Evolutionary conservation across 2,329 filamentous ascomycete genomes (phyloP), one percentile per base, ranked within the genome.

Genomic region (Penicillium sp.): DNA sequence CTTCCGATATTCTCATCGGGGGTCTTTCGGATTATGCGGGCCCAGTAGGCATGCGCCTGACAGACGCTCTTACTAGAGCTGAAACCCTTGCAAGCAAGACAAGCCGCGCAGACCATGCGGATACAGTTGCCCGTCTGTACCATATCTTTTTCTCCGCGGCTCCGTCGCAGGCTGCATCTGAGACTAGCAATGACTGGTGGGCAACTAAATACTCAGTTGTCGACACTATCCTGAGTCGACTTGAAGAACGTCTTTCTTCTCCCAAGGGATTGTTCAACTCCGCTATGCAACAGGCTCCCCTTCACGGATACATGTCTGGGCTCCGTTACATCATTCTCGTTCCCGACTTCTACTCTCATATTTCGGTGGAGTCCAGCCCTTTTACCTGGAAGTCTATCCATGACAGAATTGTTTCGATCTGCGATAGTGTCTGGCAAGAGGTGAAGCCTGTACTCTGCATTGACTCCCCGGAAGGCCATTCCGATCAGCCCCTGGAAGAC

Each of bases 401-500:
- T 46, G 59, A 67, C 10, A 82, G 84, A 3, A 81, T 92, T 1
- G 76, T 90, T 13, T 66, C 69, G 1, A 80, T 83, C 58, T 89
- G 91, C 56, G 76, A 81, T 48, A 80, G 82, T n/a, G 84, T 96
- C 7, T 99, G 95, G 95, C 68, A 76, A 1, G 82, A 85, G 26
- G 91, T 97, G 5, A 85, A 84, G 64, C 83, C 87, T 52, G 85
- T 96, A 4, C 82, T 99, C 1, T 99, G 95, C 68, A 89, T 96
- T 61, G 95, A 97, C 74, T 96, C 95, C 1, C 95, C 96, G 0
- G 95, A 99, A 75, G 93, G 93, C 0, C 88, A 95, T 71, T 79
- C 70, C 0, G 78, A 84, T 70, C 65, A 82, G 57, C 65, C 81
- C 52, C 66, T 88, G 0, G 86, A 93, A 51, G 90, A 93, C 26